These are phyloP conservation scores for Solanum okadae DNA, from an alignment of 257 asterid genomes.

Conservation along the genomic window DNA sequence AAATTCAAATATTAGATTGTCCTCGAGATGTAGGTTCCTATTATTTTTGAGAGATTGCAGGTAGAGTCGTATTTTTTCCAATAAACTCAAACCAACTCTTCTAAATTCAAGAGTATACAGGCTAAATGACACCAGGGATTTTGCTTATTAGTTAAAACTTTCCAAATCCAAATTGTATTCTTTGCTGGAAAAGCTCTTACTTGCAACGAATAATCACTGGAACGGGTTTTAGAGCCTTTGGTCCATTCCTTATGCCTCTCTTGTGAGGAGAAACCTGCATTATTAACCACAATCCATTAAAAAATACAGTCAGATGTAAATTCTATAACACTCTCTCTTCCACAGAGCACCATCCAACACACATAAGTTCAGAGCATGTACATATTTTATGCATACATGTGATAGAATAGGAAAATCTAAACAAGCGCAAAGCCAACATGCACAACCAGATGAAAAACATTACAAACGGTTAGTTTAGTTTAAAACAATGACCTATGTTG, in stretches of 20 bases:
- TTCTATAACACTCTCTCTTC: not conserved
- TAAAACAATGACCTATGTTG: not conserved
- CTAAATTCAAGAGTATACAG: not conserved
- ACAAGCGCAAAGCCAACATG: not conserved
- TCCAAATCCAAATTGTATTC: not conserved
- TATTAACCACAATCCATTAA: conserved; percentile 5
- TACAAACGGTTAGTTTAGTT: not conserved
- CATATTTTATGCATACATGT: not conserved
- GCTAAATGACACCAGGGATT: not conserved
- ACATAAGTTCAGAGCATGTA: not conserved
- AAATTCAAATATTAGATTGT: not conserved
- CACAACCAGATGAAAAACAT: not conserved
- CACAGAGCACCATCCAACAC: not conserved
- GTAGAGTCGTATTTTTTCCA: not conserved
- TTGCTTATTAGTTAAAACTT: not conserved
- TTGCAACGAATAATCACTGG: conserved; percentile 94
- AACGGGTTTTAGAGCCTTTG: conserved; percentile 92
- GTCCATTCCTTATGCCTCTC: conserved; percentile 93
- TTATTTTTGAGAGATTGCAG: not conserved
- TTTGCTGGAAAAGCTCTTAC: conserved; percentile 35
- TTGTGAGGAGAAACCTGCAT: conserved; percentile 74
- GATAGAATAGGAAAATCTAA: not conserved
- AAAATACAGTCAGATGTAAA: not conserved
- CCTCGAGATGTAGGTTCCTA: not conserved
- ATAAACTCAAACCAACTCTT: not conserved